These are phyloP conservation scores for Pythium sukuiense DNA, from an alignment of 352 stramenopile species.

Conservation along the genomic window DNA sequence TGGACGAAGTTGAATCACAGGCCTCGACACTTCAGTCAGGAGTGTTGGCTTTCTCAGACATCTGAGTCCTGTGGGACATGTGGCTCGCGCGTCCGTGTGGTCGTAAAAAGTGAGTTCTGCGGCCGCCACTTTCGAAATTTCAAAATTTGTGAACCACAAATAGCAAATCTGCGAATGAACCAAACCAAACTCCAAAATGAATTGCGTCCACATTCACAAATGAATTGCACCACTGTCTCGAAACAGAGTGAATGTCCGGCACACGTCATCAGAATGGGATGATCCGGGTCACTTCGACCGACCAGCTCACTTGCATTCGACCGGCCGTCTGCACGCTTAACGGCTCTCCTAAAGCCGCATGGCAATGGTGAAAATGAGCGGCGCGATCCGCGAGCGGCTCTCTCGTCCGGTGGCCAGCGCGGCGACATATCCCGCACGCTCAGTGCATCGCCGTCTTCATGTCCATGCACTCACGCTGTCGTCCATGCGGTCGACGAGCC, in stretches of 20 bases:
- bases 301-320: background rate
- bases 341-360: background rate
- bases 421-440: background rate
- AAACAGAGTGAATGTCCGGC: background rate
- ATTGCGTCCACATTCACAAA: background rate
- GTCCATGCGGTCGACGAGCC: constrained; percentile 1
- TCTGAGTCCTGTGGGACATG: background rate
- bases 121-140: too few relatives aligned
- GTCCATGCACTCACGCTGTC: constrained; percentile 8
- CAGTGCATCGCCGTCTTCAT: background rate
- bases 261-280: background rate
- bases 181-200: background rate
- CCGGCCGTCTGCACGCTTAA: too few relatives aligned
- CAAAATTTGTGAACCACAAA: background rate
- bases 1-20: background rate
- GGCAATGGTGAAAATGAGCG: background rate
- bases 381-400: background rate
- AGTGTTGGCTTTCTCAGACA: background rate
- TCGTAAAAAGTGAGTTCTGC: background rate
- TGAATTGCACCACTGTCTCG: too few relatives aligned
- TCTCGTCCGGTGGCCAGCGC: background rate
- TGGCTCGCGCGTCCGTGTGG: background rate
- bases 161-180: background rate
- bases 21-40: background rate
- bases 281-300: background rate